Base-by-base conservation (phyloP, 75 land plant species). In the Pinus albicaulis region DNA sequence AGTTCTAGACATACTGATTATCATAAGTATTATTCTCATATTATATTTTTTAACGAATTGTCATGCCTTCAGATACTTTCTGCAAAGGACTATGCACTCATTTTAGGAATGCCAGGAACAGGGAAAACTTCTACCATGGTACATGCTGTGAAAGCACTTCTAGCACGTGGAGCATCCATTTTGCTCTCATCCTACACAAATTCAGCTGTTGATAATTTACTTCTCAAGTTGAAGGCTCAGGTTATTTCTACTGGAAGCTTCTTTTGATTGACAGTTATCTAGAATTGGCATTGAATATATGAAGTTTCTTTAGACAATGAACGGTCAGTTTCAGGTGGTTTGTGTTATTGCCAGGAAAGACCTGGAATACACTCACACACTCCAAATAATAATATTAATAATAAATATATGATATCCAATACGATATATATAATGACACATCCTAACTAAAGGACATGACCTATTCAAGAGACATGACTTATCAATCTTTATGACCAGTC, bases 21-120 rank as follows among this genome's bases (percentile, higher is more conserved):
- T 41, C 41, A 22, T 41, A 8, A 19, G 3, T 68, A 12, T 68
- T 10, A 5, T n/a, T 3, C n/a, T 38, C 23, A 12, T 41, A 38
- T 17, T 68, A 23, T 41, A 41, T 19, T 68, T 23, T 28, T 48
- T 23, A 52, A 41, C 24, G 3, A 57, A 78, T 36, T 60, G 75
- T 53, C 76, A 28, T 57, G 22, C 41, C 61, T 82, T 76, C 90
- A 95, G 98, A 92, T 95, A 53, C 91, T 95, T 52, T 73, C 90
- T 58, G 95, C 95, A 26, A 88, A 82, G 80, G 93, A 95, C 80
- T 95, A 95, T 72, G 76, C 95, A 34, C 88, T 95, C 28, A 92
- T 95, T 73, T 80, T 95, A 22, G 98, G 98, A 71, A 95, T 95
- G 98, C 98, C 98, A 72, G 98, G 98, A 68, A 92, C 98, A 10